These are phyloP conservation scores for Boletus subcaerulescens DNA, from an alignment of 768 basidiomycete genomes.

Conservation along the genomic window DNA sequence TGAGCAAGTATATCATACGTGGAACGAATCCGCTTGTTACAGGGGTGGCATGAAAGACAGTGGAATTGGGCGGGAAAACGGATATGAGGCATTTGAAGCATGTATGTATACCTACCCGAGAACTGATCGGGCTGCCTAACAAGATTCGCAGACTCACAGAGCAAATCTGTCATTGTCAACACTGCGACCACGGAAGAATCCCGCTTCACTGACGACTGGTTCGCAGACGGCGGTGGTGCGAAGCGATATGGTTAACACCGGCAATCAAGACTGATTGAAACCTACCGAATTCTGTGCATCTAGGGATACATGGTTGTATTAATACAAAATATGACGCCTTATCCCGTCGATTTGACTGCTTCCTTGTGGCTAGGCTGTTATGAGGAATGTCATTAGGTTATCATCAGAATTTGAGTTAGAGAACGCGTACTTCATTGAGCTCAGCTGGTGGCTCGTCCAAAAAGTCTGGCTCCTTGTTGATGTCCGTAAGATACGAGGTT, in stretches of 20 bases:
- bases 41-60: conserved; percentile 93
- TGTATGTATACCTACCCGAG: conserved; percentile 44
- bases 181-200: conserved; percentile 61
- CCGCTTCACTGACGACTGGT: conserved; percentile 71
- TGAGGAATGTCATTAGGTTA: not conserved
- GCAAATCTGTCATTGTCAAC: conserved; percentile 78
- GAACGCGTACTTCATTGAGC: conserved; percentile 49
- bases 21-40: conserved; percentile 5
- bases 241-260: conserved; percentile 59
- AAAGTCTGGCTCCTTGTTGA: conserved; percentile 89
- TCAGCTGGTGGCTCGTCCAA: conserved; percentile 85
- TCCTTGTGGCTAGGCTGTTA: conserved; percentile 47
- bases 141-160: conserved; percentile 64
- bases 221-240: conserved; percentile 52
- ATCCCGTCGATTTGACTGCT: conserved; percentile 54
- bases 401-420: not conserved
- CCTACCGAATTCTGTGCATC: no score
- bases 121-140: not conserved
- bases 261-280: not conserved
- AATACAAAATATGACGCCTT: not conserved
- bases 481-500: conserved; percentile 80
- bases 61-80: conserved; percentile 85
- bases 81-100: conserved; percentile 73
- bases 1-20: not conserved
- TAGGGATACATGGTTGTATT: conserved; percentile 17